These are phyloP conservation scores for Dysphania ambrosioides DNA, from an alignment of 148 eudicot species.

Conservation along the genomic window DNA sequence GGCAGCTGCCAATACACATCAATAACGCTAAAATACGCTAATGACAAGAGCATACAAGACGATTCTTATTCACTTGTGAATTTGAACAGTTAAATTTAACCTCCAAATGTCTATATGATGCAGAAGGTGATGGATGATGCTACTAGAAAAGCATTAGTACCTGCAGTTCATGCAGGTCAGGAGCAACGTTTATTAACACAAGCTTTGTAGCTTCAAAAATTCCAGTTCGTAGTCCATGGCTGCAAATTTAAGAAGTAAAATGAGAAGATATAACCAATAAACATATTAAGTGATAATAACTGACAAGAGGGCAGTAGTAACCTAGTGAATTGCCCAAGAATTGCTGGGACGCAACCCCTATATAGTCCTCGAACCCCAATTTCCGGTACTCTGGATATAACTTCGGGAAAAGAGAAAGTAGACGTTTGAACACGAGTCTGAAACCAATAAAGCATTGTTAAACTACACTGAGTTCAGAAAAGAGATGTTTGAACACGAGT, in stretches of 20 bases:
- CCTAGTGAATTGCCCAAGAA: constrained; percentile 97
- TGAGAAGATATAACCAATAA: constrained; percentile 9
- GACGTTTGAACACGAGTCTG: constrained; percentile 97
- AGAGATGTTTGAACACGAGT: constrained; percentile 92
- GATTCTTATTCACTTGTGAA: neutral
- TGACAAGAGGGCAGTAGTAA: constrained; percentile 22
- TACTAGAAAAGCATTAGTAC: constrained; percentile 31
- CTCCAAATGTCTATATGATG: neutral
- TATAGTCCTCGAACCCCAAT: constrained; percentile 79
- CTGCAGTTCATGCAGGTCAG: constrained; percentile 79
- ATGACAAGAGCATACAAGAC: neutral
- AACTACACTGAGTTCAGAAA: constrained; percentile 27
- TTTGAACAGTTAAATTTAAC: neutral
- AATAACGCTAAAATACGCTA: neutral
- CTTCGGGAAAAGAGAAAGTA: constrained; percentile 71
- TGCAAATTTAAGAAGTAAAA: constrained; percentile 33
- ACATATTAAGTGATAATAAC: neutral
- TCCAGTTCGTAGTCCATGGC: constrained; percentile 97
- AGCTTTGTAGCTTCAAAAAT: constrained; percentile 85
- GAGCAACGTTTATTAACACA: constrained; percentile 71
- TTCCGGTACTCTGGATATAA: constrained; percentile 75
- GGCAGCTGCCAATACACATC: neutral
- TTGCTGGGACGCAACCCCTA: constrained; percentile 88
- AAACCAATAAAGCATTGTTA: constrained; percentile 26
- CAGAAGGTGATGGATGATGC: neutral